Evolutionary conservation across 106 monocot species (phyloP), one percentile per base, ranked within the genome.

Genomic region (Phalaenopsis equestris): DNA sequence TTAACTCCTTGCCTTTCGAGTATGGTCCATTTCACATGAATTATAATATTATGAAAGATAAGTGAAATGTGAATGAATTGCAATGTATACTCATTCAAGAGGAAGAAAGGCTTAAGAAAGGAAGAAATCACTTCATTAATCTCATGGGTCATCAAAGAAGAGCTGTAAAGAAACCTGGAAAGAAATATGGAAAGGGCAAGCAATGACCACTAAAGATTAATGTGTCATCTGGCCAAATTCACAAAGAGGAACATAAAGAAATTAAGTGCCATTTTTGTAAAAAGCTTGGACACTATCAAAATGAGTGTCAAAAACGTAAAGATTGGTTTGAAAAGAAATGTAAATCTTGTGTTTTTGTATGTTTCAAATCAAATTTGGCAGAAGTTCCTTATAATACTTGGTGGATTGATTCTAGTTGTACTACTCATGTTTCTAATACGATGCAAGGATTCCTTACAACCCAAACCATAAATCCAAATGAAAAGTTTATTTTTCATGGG

Each of bases 391-490:
- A 47, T 72, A 80, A 72, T 80, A 80, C 11, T 80, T 80, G n/a
- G n/a, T n/a, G 72, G 80, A 45, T 80, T 80, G 48, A 70, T 72
- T 80, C 67, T n/a, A n/a, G n/a, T n/a, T n/a, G n/a, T n/a, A n/a
- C 30, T 18, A 80, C 47, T 46, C 70, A 80, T 80, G 6, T 72
- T 49, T 47, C 67, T 10, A 80, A 72, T 80, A 21, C 5, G 23
- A 80, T 80, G 48, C 41, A 80, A n/a, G n/a, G 65, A 23, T 12
- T 49, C 52, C 16, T 24, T 43, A 43, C 43, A 6, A 43, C 6
- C 43, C 43, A 43, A 43, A 43, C 43, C 43, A 43, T 43, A 43
- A 43, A 43, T 2, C 43, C 43, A 43, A 43, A 43, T 43, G 43
- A 43, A 43, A 43, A 43, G 43, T 43, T 43, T 43, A 43, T 43